A percentile compares a stretch with the other conserved stretches of the same genome.
Evolutionary conservation across 192 early-diverging fungal genomes (phyloP).

Genomic region (Backusella westeae): DNA sequence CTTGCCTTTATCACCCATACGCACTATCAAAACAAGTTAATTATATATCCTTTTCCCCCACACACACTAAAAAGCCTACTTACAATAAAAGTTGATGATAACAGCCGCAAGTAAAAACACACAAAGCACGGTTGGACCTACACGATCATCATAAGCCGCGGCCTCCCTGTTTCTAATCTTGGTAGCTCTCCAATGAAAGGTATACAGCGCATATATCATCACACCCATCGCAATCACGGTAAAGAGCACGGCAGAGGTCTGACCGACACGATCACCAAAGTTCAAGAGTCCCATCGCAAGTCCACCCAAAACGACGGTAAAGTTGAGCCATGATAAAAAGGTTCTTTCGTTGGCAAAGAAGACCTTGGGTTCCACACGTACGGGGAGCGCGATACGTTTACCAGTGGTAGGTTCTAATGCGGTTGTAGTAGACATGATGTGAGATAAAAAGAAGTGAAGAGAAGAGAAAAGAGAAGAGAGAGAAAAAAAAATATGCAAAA

Average conservation of each 20-base stretch:
- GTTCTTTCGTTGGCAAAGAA: conserved; percentile 97
- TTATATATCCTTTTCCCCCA: not conserved
- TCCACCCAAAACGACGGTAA: conserved; percentile 73
- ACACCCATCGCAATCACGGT: conserved; percentile 63
- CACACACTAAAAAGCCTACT: conserved; percentile 1
- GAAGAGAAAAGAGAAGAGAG: not conserved
- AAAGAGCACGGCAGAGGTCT: conserved; percentile 53
- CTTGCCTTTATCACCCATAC: conserved; percentile 1
- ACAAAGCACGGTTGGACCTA: conserved; percentile 73
- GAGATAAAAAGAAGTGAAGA: not conserved
- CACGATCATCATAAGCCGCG: conserved; percentile 79
- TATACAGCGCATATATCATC: conserved; percentile 78
- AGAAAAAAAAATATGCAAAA: not conserved
- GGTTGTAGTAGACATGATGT: not conserved
- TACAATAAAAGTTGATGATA: conserved; percentile 67
- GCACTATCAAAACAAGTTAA: not conserved
- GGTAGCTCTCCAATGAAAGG: conserved; percentile 76
- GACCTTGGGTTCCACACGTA: conserved; percentile 89
- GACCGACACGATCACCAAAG: conserved; percentile 70
- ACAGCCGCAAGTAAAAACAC: conserved; percentile 63
- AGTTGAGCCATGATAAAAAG: conserved; percentile 87
- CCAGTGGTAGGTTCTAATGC: conserved; percentile 12
- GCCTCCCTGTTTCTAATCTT: conserved; percentile 73
- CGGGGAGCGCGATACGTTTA: conserved; percentile 73
- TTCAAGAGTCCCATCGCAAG: conserved; percentile 76